Evolutionary conservation across 768 basidiomycete genomes (phyloP).

Genomic region (Phylloporus arenicola): DNA sequence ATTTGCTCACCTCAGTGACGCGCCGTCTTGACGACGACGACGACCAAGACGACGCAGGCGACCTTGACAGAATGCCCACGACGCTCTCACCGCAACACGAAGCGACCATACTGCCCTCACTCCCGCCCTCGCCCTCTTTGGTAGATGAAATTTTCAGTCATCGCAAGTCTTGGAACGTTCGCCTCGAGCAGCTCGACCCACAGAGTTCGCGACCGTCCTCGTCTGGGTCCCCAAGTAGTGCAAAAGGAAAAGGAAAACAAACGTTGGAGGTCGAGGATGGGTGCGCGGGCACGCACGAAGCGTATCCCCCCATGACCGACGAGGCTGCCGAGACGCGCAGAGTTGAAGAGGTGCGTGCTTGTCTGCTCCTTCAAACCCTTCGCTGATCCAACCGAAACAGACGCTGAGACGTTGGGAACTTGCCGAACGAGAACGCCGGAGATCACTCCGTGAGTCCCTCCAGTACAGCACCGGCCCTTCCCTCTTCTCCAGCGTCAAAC

Average conservation of each 20-base stretch:
- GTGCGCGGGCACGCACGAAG: slow-evolving; percentile 14
- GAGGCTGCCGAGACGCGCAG: slow-evolving; percentile 62
- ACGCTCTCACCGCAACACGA: slow-evolving; percentile 13
- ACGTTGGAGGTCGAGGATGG: slow-evolving; percentile 13
- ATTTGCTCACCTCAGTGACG: background rate
- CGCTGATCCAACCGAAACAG: slow-evolving; percentile 34
- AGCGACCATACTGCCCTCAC: slow-evolving; percentile 23
- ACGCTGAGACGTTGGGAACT: slow-evolving; percentile 75
- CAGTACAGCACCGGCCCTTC: slow-evolving; percentile 32
- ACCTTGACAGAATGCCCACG: slow-evolving; percentile 13
- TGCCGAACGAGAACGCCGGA: slow-evolving; percentile 70
- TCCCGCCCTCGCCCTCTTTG: slow-evolving; percentile 34
- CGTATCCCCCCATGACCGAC: slow-evolving; percentile 65
- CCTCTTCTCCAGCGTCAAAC: slow-evolving; percentile 52
- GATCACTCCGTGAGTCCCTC: slow-evolving; percentile 58
- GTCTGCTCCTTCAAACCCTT: background rate
- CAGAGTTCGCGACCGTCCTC: slow-evolving; percentile 18
- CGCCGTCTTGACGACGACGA: background rate
- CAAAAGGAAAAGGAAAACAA: slow-evolving; percentile 33
- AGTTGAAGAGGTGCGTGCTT: slow-evolving; percentile 59
- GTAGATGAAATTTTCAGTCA: slow-evolving; percentile 44
- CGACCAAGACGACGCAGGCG: slow-evolving; percentile 9
- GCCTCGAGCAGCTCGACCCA: slow-evolving; percentile 19
- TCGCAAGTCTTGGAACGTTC: slow-evolving; percentile 31
- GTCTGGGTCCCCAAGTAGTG: slow-evolving; percentile 3